Evolutionary conservation across 2,329 filamentous ascomycete genomes (phyloP).

Genomic region (Trichoderma sp.): DNA sequence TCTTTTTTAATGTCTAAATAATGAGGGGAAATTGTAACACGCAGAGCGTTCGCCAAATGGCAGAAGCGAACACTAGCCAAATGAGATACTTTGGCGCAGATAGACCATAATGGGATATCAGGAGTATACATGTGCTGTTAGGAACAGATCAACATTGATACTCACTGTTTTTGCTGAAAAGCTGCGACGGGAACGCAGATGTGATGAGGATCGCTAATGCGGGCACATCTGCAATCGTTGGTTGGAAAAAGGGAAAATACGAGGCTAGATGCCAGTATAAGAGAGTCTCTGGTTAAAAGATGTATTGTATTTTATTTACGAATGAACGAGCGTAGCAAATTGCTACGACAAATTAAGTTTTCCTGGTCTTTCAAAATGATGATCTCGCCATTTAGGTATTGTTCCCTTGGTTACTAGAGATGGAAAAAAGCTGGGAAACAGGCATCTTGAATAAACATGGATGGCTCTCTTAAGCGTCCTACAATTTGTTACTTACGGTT

Average conservation of each 20-base stretch:
- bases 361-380: not conserved
- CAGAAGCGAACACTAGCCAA: not conserved
- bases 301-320: not conserved
- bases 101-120: not conserved
- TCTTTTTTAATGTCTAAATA: conserved; percentile 9
- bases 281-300: not conserved
- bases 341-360: not conserved
- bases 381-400: accelerated
- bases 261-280: not conserved
- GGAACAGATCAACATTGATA: not conserved
- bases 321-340: not conserved
- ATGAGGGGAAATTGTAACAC: not conserved
- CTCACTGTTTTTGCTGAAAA: not conserved
- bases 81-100: too few relatives aligned
- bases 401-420: not conserved
- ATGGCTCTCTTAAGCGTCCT: too few relatives aligned
- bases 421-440: too few relatives aligned
- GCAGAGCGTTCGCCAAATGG: not conserved
- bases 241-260: not conserved
- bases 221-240: not conserved
- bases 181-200: not conserved
- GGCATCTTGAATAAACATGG: too few relatives aligned
- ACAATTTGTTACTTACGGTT: too few relatives aligned
- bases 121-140: not conserved
- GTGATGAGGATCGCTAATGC: not conserved